These are phyloP conservation scores for Logfia minima DNA, from an alignment of 129 eudicot species.

Conservation along the genomic window DNA sequence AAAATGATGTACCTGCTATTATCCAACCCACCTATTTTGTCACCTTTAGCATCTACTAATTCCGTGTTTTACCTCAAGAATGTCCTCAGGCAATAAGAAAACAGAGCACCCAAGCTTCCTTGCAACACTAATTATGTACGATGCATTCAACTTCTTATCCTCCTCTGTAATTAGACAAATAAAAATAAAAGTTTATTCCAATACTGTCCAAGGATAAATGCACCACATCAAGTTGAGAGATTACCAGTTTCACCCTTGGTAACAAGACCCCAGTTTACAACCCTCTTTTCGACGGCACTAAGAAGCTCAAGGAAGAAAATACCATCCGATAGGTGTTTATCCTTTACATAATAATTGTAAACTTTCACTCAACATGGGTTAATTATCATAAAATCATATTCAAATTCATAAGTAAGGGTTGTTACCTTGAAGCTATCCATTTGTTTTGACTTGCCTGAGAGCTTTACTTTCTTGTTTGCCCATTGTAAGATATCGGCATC, in stretches of 20 bases:
- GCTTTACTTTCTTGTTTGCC: constrained; percentile 87
- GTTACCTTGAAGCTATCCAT: constrained; percentile 92
- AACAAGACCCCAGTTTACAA: constrained; percentile 89
- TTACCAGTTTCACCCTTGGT: constrained; percentile 84
- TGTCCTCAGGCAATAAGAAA: constrained; percentile 92
- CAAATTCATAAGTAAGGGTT: neutral
- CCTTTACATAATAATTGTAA: constrained; percentile 40
- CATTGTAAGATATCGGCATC: constrained; percentile 78
- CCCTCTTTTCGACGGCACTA: constrained; percentile 82
- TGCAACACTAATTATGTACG: constrained; percentile 92
- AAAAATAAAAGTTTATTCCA: neutral
- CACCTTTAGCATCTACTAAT: neutral
- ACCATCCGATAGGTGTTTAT: constrained; percentile 71
- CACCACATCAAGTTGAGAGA: neutral
- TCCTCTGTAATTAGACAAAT: constrained; percentile 58
- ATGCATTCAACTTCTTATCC: constrained; percentile 75
- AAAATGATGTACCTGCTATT: neutral
- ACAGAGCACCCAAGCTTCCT: constrained; percentile 93
- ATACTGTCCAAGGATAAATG: neutral
- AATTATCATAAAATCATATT: constrained; percentile 8
- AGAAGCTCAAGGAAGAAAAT: constrained; percentile 89
- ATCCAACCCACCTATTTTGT: neutral
- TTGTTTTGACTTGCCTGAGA: constrained; percentile 48
- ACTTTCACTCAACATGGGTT: constrained; percentile 1
- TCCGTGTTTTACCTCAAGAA: constrained; percentile 57